Percentiles rank a stretch among this genome's conserved stretches.
These are phyloP conservation scores for Phytophthora pistaciae DNA, from an alignment of 352 stramenopile genomes.

Conservation along the genomic window DNA sequence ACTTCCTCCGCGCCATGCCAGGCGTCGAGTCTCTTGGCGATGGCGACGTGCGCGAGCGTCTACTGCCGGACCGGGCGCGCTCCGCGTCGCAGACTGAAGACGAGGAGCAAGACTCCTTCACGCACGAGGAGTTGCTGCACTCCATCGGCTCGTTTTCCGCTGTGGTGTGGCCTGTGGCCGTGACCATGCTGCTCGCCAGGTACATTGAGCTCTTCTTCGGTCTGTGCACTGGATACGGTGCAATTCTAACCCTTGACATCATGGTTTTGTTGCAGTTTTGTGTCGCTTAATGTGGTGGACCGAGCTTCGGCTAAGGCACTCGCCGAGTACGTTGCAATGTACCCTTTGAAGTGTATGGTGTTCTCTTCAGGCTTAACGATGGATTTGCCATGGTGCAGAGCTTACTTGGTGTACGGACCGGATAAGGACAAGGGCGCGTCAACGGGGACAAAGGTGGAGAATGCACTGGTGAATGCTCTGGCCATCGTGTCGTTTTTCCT, in stretches of 20 bases:
- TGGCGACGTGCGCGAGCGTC: slow-evolving; percentile 53
- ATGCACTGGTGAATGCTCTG: slow-evolving; percentile 89
- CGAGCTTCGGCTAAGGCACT: slow-evolving; percentile 75
- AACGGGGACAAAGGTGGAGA: slow-evolving; percentile 70
- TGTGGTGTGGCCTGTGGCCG: slow-evolving; percentile 79
- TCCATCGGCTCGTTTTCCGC: slow-evolving; percentile 89
- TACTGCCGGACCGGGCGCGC: slow-evolving; percentile 38
- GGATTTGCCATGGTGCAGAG: slow-evolving; percentile 41
- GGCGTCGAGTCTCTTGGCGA: slow-evolving; percentile 25
- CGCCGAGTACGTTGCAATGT: slow-evolving; percentile 59
- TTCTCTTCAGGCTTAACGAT: background rate
- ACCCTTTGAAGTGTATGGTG: background rate
- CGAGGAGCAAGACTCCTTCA: slow-evolving; percentile 56
- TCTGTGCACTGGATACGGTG: background rate
- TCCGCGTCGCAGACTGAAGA: slow-evolving; percentile 23
- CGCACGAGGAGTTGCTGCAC: slow-evolving; percentile 86
- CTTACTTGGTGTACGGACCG: slow-evolving; percentile 83
- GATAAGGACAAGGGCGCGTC: slow-evolving; percentile 63
- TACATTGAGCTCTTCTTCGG: slow-evolving; percentile 18
- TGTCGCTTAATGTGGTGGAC: slow-evolving; percentile 87
- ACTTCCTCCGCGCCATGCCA: slow-evolving; percentile 18
- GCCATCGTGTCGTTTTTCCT: slow-evolving; percentile 92
- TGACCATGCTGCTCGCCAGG: slow-evolving; percentile 88
- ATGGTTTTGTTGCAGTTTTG: slow-evolving; percentile 53
- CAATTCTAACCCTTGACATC: slow-evolving; percentile 1